Percentiles rank a stretch among this genome's conserved stretches.
phyloP scores from a whole-genome alignment of 2,329 filamentous ascomycete species.

The Hymenoscyphus repandus region DNA sequence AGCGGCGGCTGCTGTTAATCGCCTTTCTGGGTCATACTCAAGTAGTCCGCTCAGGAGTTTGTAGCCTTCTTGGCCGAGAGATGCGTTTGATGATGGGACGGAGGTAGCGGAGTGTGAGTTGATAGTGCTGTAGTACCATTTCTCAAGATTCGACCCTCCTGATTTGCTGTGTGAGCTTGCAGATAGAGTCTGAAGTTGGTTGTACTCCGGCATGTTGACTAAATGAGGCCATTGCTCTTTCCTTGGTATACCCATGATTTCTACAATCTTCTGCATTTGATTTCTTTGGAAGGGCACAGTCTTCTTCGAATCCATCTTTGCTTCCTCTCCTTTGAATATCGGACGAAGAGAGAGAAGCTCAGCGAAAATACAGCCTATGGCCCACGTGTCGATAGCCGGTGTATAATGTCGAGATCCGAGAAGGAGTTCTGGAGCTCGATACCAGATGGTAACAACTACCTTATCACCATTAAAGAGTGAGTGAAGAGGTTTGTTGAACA shows the following conservation, averaged over 20 bases:
- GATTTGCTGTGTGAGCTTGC: constrained; percentile 37
- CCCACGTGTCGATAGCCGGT: constrained; percentile 95
- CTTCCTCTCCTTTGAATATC: constrained; percentile 98
- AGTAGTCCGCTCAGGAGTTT: constrained; percentile 76
- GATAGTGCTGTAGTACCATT: constrained; percentile 72
- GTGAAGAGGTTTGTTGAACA: constrained; percentile 91
- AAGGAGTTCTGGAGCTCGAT: constrained; percentile 88
- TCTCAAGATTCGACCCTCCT: constrained; percentile 54
- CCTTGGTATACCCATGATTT: constrained; percentile 86
- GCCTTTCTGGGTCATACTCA: constrained; percentile 87
- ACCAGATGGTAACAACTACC: constrained; percentile 99
- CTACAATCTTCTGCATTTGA: constrained; percentile 98
- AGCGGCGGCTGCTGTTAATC: constrained; percentile 81
- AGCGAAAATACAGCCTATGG: constrained; percentile 95
- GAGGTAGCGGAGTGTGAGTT: constrained; percentile 50
- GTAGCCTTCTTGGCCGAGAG: constrained; percentile 71
- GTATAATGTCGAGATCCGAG: constrained; percentile 95
- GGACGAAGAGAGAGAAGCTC: constrained; percentile 84
- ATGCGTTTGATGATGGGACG: constrained; percentile 40
- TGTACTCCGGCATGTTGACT: constrained; percentile 79
- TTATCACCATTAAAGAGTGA: constrained; percentile 92
- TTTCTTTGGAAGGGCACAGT: constrained; percentile 95
- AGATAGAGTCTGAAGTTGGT: constrained; percentile 57
- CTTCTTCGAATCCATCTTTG: constrained; percentile 98
- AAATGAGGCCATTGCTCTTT: constrained; percentile 87